Evolutionary conservation across 129 eudicot genomes (phyloP).

Genomic region (Tagetes erecta): DNA sequence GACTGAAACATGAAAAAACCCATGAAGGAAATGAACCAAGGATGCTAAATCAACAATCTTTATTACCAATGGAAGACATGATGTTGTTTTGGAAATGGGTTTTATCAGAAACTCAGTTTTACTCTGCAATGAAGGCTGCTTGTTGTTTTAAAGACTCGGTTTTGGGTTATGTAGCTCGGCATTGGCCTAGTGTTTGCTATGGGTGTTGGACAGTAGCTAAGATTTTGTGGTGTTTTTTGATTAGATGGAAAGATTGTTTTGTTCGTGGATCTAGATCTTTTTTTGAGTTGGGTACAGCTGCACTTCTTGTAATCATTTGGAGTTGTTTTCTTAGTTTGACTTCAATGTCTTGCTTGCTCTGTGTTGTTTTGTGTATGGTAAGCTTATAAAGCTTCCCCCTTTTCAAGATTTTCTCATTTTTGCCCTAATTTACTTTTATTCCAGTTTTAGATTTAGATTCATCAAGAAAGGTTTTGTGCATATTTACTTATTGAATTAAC

Average conservation of each 20-base stretch:
- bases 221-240: constrained; percentile 42
- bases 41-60: background rate
- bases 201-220: constrained; percentile 58
- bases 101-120: constrained; percentile 57
- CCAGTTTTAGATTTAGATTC: constrained; percentile 3
- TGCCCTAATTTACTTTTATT: background rate
- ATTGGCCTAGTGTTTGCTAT: constrained; percentile 86
- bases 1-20: background rate
- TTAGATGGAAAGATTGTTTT: constrained; percentile 63
- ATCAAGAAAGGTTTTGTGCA: background rate
- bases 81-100: constrained; percentile 86
- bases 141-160: constrained; percentile 50
- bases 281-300: constrained; percentile 63
- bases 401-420: constrained; percentile 18
- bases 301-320: constrained; percentile 88
- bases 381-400: constrained; percentile 12
- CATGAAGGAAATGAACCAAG: background rate
- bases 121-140: constrained; percentile 37
- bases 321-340: constrained; percentile 92
- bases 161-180: constrained; percentile 58
- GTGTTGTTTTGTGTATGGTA: constrained; percentile 84
- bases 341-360: constrained; percentile 74
- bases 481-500: no score
- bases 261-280: constrained; percentile 64
- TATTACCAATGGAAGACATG: constrained; percentile 76